phyloP scores from a whole-genome alignment of 495 filamentous ascomycete species.

The Aspergillus incahuasiensis region DNA sequence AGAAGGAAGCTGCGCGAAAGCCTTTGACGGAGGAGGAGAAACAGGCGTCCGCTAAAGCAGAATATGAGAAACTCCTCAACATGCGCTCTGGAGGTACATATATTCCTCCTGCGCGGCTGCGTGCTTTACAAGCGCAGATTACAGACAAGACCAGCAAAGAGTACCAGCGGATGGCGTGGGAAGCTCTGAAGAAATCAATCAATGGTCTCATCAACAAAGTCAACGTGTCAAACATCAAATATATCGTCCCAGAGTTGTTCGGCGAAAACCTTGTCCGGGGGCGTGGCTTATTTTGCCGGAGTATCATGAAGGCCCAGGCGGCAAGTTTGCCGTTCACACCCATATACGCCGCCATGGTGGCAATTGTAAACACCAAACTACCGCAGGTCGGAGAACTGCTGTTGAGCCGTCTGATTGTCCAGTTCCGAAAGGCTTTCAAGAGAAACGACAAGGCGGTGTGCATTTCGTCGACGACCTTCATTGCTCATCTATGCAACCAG shows the following conservation, averaged over 20 bases:
- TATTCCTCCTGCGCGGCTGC: slow-evolving; percentile 85
- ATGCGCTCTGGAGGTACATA: slow-evolving; percentile 94
- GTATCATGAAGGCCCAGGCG: slow-evolving; percentile 95
- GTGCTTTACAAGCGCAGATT: slow-evolving; percentile 91
- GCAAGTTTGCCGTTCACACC: slow-evolving; percentile 94
- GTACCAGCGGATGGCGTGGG: slow-evolving; percentile 99
- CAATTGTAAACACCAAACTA: slow-evolving; percentile 96
- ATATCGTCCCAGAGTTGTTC: slow-evolving; percentile 93
- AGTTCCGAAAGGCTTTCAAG: slow-evolving; percentile 94
- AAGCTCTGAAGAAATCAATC: slow-evolving; percentile 97
- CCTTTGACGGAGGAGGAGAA: slow-evolving; percentile 78
- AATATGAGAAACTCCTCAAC: slow-evolving; percentile 84
- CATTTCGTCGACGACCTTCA: slow-evolving; percentile 83
- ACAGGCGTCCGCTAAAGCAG: slow-evolving; percentile 73
- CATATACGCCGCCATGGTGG: slow-evolving; percentile 90
- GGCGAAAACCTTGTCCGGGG: slow-evolving; percentile 89
- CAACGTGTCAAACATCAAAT: slow-evolving; percentile 95
- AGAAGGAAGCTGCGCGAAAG: slow-evolving; percentile 46
- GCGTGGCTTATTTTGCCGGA: slow-evolving; percentile 86
- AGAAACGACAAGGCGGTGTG: slow-evolving; percentile 96
- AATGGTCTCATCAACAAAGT: slow-evolving; percentile 99
- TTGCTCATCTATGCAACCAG: slow-evolving; percentile 91
- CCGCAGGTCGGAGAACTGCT: slow-evolving; percentile 91
- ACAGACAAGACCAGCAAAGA: slow-evolving; percentile 95
- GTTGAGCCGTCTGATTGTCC: slow-evolving; percentile 77